A percentile compares a stretch with the other conserved stretches of the same genome.
phyloP scores from a whole-genome alignment of 1,284 basidiomycete genomes.

The Phylloporus sp. region DNA sequence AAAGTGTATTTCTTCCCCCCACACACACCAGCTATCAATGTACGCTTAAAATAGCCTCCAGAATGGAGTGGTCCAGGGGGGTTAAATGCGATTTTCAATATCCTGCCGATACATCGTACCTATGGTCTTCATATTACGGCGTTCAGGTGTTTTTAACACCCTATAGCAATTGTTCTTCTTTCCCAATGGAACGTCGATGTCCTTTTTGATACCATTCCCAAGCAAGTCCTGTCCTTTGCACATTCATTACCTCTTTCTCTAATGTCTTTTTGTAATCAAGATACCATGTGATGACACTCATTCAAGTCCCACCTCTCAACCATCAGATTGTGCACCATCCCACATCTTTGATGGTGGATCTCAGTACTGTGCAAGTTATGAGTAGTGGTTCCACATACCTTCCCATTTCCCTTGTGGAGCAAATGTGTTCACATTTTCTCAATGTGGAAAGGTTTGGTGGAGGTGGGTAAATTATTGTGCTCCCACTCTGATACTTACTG shows the following conservation, averaged over 20 bases:
- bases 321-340: constrained; percentile 71
- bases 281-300: constrained; percentile 58
- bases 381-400: constrained; percentile 73
- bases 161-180: constrained; percentile 44
- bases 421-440: constrained; percentile 49
- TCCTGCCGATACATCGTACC: no score
- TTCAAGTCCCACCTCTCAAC: constrained; percentile 69
- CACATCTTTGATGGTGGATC: constrained; percentile 55
- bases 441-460: constrained; percentile 48
- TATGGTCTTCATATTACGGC: no score
- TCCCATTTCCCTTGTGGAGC: constrained; percentile 58
- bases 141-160: no score
- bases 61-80: constrained; percentile 43
- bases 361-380: constrained; percentile 57
- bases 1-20: constrained; percentile 27
- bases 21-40: neutral
- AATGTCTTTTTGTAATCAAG: constrained; percentile 40
- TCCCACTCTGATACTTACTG: constrained; percentile 7
- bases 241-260: neutral
- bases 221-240: constrained; percentile 41
- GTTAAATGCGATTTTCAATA: no score
- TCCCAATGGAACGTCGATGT: constrained; percentile 66
- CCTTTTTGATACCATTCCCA: constrained; percentile 51
- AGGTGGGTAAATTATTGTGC: constrained; percentile 49
- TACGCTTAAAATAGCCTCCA: constrained; percentile 44